phyloP scores from a whole-genome alignment of 2,329 filamentous ascomycete genomes.

The Penicillium sp. region DNA sequence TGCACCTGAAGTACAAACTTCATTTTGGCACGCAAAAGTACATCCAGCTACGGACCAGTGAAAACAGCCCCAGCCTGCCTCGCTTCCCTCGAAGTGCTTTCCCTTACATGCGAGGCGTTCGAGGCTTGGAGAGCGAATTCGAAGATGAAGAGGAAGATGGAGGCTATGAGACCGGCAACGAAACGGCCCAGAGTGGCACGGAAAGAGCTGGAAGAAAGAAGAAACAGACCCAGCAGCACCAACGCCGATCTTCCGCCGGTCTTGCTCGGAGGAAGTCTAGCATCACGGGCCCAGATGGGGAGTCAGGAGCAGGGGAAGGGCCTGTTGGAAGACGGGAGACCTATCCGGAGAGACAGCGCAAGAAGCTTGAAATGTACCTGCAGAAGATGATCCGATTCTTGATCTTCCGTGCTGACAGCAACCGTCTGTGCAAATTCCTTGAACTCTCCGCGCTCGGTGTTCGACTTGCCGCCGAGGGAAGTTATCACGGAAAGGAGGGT shows the following conservation, averaged over 20 bases:
- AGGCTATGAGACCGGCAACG: slow-evolving; percentile 58
- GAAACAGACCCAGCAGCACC: slow-evolving; percentile 40
- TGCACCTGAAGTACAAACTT: slow-evolving; percentile 92
- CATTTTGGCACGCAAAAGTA: slow-evolving; percentile 83
- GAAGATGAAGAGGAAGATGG: slow-evolving; percentile 66
- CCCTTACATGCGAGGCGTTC: slow-evolving; percentile 81
- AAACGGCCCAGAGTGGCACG: slow-evolving; percentile 67
- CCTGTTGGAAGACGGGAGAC: slow-evolving; percentile 53
- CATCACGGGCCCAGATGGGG: slow-evolving; percentile 45
- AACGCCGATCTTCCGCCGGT: slow-evolving; percentile 59
- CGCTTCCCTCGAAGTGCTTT: slow-evolving; percentile 89
- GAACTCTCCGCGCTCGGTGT: slow-evolving; percentile 94
- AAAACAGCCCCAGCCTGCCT: slow-evolving; percentile 77
- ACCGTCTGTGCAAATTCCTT: slow-evolving; percentile 91
- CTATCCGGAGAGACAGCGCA: slow-evolving; percentile 81
- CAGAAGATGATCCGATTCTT: slow-evolving; percentile 94
- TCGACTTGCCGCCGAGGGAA: slow-evolving; percentile 89
- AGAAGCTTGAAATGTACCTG: slow-evolving; percentile 85
- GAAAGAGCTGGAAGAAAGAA: slow-evolving; percentile 61
- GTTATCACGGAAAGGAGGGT: slow-evolving; percentile 97
- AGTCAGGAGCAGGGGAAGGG: slow-evolving; percentile 42
- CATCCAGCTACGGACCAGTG: slow-evolving; percentile 69
- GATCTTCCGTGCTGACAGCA: slow-evolving; percentile 95
- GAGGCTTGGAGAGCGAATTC: slow-evolving; percentile 78
- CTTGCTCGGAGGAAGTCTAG: slow-evolving; percentile 65